Evolutionary conservation across 192 early-diverging fungal genomes (phyloP), one percentile per base, ranked within the genome.

Genomic region (Coemansia sp.): DNA sequence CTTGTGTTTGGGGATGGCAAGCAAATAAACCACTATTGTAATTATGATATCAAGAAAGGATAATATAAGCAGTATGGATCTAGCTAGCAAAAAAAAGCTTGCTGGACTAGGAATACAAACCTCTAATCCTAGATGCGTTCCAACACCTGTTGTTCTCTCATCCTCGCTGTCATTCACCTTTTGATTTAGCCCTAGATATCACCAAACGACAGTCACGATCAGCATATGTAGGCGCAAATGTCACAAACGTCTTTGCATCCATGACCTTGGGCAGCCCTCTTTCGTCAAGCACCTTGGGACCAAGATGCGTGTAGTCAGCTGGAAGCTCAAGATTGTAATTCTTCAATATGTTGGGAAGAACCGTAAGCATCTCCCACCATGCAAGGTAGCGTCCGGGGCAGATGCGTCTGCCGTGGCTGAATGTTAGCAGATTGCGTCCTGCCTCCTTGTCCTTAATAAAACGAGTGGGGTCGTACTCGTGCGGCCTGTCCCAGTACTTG

Each of bases 331-430:
- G 69, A 50, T 77, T 67, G 23, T 72, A 77, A 41, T 77, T 67
- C 44, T 72, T 71, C 16, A 77, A 57, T 26, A 56, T 39, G 19
- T 79, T 79, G 2, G 71, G 63, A 61, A 79, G 40, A 0, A 59
- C 67, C 1, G 71, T 65, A 9, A 73, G 37, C 37, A 79, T 67
- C 59, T 79, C 65, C 63, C 67, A 56, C 64, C 54, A 56, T 13
- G 76, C 76, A 56, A 79, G 39, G 54, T 73, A 49, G n/a, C 57
- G 65, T 1, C 76, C 76, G 8, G 76, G 76, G 37, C 76, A 79
- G 1, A 61, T 54, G 19, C 76, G 41, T 10, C 59, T 56, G 11
- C 76, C 76, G 42, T 61, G 50, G 15, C 71, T 73, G 50, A 79
- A 79, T 1, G 67, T 70, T 41, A 79, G 15, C 10, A 79, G 7